Evolutionary conservation across 2,329 filamentous ascomycete species (phyloP).

Genomic region (Penicillium glabrum): DNA sequence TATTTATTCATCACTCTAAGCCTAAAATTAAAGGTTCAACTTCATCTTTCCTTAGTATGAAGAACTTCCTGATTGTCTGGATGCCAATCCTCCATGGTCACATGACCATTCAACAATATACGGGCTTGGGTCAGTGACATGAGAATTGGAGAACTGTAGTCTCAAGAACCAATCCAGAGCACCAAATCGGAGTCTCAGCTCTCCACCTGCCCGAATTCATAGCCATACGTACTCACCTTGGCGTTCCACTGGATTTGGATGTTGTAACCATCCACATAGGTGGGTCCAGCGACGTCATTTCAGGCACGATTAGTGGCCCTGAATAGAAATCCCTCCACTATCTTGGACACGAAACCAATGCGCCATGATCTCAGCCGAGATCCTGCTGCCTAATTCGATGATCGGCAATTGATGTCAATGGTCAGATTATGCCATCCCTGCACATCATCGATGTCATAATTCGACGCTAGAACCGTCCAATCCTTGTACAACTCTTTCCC

Average conservation of each 20-base stretch:
- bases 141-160: no score
- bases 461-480: neutral
- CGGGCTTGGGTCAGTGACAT: no score
- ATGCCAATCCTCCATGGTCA: no score
- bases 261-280: neutral
- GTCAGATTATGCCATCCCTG: neutral
- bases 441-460: slow-evolving; percentile 12
- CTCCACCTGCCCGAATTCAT: no score
- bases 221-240: no score
- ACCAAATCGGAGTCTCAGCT: no score
- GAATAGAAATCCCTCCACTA: slow-evolving; percentile 1
- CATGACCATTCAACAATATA: no score
- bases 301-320: slow-evolving; percentile 8
- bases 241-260: neutral
- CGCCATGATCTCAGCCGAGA: slow-evolving; percentile 13
- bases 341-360: neutral
- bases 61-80: no score
- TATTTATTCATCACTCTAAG: no score
- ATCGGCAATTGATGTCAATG: neutral
- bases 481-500: neutral
- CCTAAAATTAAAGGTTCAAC: no score
- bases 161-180: no score
- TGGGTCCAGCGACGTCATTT: slow-evolving; percentile 21
- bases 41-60: no score
- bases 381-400: slow-evolving; percentile 5